Evolutionary conservation across 2,329 filamentous ascomycete species (phyloP).

Genomic region (Epichloe baconii): DNA sequence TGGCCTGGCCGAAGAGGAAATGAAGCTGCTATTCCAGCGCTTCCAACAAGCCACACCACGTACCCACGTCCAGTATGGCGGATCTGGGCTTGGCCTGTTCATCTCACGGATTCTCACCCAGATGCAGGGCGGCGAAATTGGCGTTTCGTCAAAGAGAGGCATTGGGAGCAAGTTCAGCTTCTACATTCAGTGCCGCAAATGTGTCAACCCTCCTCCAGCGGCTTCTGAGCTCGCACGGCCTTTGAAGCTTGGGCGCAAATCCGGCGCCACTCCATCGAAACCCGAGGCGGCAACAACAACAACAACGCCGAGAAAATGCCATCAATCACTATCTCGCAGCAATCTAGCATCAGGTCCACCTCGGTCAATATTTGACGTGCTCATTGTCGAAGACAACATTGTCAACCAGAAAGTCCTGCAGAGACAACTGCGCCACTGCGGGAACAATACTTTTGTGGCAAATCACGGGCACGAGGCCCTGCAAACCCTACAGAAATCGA

Average conservation of each 20-base stretch:
- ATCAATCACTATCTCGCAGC: background rate
- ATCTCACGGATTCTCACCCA: slow-evolving; percentile 66
- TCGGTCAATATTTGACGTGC: slow-evolving; percentile 34
- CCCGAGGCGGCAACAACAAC: slow-evolving; percentile 6
- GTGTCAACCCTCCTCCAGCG: slow-evolving; percentile 23
- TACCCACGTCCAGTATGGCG: slow-evolving; percentile 61
- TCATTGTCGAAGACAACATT: slow-evolving; percentile 56
- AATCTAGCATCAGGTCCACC: slow-evolving; percentile 7
- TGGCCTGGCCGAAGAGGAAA: slow-evolving; percentile 51
- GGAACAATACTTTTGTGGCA: slow-evolving; percentile 47
- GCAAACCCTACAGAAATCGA: slow-evolving; percentile 40
- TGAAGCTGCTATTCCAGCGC: slow-evolving; percentile 52
- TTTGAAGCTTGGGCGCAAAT: slow-evolving; percentile 22
- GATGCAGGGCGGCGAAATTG: slow-evolving; percentile 66
- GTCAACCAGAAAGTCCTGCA: slow-evolving; percentile 54
- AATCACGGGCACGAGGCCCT: slow-evolving; percentile 53
- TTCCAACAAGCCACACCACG: slow-evolving; percentile 57
- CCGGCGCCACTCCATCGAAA: background rate
- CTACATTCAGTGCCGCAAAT: slow-evolving; percentile 57
- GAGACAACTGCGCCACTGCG: slow-evolving; percentile 46
- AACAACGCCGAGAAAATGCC: background rate
- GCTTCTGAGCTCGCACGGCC: slow-evolving; percentile 25
- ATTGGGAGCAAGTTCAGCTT: slow-evolving; percentile 65
- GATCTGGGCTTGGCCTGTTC: slow-evolving; percentile 58
- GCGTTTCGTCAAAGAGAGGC: slow-evolving; percentile 53